phyloP scores from a whole-genome alignment of 371 early-diverging fungal species.

The Blakeslea trispora region DNA sequence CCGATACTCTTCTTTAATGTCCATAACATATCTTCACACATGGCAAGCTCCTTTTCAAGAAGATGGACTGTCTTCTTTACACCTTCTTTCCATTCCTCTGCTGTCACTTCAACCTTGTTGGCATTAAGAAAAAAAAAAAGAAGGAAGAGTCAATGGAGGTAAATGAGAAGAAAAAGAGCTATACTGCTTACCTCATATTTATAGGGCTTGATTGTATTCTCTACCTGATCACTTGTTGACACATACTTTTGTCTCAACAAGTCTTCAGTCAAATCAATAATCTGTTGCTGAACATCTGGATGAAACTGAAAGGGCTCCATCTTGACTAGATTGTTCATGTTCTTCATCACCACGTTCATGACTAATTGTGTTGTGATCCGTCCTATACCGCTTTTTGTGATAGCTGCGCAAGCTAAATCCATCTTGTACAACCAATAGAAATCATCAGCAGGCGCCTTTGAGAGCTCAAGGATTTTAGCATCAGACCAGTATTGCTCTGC shows the following conservation, averaged over 20 bases:
- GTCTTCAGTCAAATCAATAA: slow-evolving; percentile 78
- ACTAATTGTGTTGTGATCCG: slow-evolving; percentile 87
- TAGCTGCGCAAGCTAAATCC: slow-evolving; percentile 74
- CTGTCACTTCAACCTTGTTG: slow-evolving; percentile 87
- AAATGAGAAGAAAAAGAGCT: too few relatives aligned
- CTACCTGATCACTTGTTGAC: slow-evolving; percentile 91
- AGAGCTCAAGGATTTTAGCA: slow-evolving; percentile 63
- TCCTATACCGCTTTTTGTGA: slow-evolving; percentile 95
- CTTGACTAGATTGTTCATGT: slow-evolving; percentile 77
- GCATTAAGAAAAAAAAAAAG: too few relatives aligned
- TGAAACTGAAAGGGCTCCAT: slow-evolving; percentile 86
- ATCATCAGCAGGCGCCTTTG: slow-evolving; percentile 52
- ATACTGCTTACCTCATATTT: slow-evolving; percentile 89
- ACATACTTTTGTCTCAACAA: slow-evolving; percentile 82
- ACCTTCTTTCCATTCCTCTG: slow-evolving; percentile 90
- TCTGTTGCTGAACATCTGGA: slow-evolving; percentile 70
- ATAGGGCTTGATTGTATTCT: slow-evolving; percentile 97
- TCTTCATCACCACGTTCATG: slow-evolving; percentile 79
- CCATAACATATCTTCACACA: slow-evolving; percentile 69
- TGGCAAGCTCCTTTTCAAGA: slow-evolving; percentile 74
- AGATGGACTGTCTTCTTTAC: slow-evolving; percentile 70
- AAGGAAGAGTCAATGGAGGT: too few relatives aligned
- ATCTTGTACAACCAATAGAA: slow-evolving; percentile 85
- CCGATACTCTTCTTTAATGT: slow-evolving; percentile 76
- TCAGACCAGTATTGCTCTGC: slow-evolving; percentile 92